These are phyloP conservation scores for Scheffersomyces insectosa DNA, from an alignment of 1,139 yeast genomes.

Conservation along the genomic window DNA sequence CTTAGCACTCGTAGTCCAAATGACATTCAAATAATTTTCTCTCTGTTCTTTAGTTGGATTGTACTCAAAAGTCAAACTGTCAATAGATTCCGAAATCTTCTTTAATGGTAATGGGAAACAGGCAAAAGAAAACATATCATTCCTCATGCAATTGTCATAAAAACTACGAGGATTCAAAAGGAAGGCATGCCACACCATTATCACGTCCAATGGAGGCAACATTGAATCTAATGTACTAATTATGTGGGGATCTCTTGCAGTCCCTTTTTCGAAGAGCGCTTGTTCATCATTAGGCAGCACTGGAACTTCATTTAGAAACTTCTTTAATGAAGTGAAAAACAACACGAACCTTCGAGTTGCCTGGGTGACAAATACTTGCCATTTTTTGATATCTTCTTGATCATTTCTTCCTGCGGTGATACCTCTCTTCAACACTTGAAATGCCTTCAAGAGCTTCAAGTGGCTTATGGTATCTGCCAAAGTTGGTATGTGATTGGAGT, in stretches of 20 bases:
- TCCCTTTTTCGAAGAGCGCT: slow-evolving; percentile 2
- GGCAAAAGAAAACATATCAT: slow-evolving; percentile 22
- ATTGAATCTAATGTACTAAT: slow-evolving; percentile 4
- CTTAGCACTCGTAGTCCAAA: slow-evolving; percentile 2
- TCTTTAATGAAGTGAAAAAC: slow-evolving; percentile 23
- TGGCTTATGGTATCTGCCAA: slow-evolving; percentile 23
- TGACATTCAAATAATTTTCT: slow-evolving; percentile 6
- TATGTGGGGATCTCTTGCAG: slow-evolving; percentile 4
- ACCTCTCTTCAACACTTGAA: slow-evolving; percentile 22
- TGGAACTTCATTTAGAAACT: background rate
- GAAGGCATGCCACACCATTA: slow-evolving; percentile 44
- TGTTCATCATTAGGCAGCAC: slow-evolving; percentile 3
- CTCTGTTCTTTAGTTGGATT: slow-evolving; percentile 9
- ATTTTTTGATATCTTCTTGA: slow-evolving; percentile 14
- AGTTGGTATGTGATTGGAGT: slow-evolving; percentile 3
- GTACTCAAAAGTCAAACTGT: slow-evolving; percentile 21
- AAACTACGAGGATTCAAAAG: slow-evolving; percentile 27
- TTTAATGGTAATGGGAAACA: slow-evolving; percentile 28
- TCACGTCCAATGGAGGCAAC: slow-evolving; percentile 37
- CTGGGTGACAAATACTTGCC: slow-evolving; percentile 31
- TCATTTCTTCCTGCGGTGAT: slow-evolving; percentile 2
- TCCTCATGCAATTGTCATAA: slow-evolving; percentile 29
- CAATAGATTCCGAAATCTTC: slow-evolving; percentile 20
- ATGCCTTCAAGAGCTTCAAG: slow-evolving; percentile 31
- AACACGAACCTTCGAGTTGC: slow-evolving; percentile 31